Percentiles rank a stretch among this genome's conserved stretches.
Evolutionary conservation across 768 basidiomycete species (phyloP).

Genomic region (Boletus speciosus): DNA sequence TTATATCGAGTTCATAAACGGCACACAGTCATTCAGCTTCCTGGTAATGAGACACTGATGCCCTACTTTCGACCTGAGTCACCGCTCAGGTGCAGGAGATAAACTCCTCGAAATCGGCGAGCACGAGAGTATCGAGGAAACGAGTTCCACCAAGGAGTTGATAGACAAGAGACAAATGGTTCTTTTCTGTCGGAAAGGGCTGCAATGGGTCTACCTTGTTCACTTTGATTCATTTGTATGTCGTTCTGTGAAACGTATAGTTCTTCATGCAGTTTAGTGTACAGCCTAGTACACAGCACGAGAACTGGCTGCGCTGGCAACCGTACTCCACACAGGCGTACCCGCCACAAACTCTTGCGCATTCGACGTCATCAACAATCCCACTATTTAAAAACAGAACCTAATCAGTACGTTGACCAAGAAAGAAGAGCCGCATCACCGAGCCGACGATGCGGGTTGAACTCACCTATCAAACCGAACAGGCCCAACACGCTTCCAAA

Average conservation of each 20-base stretch:
- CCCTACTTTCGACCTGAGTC: background rate
- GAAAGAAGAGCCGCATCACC: background rate
- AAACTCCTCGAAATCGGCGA: background rate
- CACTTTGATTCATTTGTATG: background rate
- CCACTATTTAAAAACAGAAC: slow-evolving; percentile 45
- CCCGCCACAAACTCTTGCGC: slow-evolving; percentile 55
- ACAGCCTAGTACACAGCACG: slow-evolving; percentile 31
- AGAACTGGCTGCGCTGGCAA: slow-evolving; percentile 29
- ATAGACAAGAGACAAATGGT: background rate
- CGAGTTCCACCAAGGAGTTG: background rate
- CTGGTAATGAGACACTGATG: background rate
- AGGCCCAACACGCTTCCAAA: slow-evolving; percentile 89
- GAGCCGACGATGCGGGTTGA: background rate
- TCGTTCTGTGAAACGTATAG: background rate
- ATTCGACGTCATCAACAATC: slow-evolving; percentile 70
- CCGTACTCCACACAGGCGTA: slow-evolving; percentile 30
- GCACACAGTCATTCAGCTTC: background rate
- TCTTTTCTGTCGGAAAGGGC: background rate
- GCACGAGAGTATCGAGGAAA: background rate
- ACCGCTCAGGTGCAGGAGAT: too few species aligned
- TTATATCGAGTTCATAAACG: background rate
- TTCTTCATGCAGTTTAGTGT: background rate
- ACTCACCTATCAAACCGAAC: slow-evolving; percentile 88
- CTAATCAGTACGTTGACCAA: background rate
- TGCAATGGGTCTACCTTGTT: background rate